Evolutionary conservation across 2,329 filamentous ascomycete genomes (phyloP).

Genomic region (Pseudogymnoascus sp.): DNA sequence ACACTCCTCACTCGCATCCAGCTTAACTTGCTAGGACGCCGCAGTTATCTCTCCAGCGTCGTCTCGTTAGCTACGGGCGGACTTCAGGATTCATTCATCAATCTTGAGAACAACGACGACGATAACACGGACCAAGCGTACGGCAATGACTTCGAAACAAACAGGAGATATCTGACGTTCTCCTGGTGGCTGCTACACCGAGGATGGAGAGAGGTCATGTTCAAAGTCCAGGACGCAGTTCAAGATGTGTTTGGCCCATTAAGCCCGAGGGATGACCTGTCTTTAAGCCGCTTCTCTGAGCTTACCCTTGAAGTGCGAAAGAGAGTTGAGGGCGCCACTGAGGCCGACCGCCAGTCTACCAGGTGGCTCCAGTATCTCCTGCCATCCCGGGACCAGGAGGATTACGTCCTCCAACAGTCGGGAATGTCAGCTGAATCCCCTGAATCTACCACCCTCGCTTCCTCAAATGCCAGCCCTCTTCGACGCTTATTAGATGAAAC

Average conservation of each 20-base stretch:
- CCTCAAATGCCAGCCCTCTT: constrained; percentile 48
- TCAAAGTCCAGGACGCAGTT: constrained; percentile 77
- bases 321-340: constrained; percentile 71
- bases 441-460: constrained; percentile 32
- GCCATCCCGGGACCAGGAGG: constrained; percentile 71
- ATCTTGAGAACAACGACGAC: constrained; percentile 87
- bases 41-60: constrained; percentile 93
- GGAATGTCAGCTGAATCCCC: constrained; percentile 60
- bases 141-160: constrained; percentile 92
- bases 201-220: constrained; percentile 78
- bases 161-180: constrained; percentile 89
- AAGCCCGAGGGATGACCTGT: constrained; percentile 83
- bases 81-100: constrained; percentile 59
- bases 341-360: constrained; percentile 51
- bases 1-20: constrained; percentile 91
- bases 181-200: constrained; percentile 96
- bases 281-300: constrained; percentile 71
- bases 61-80: constrained; percentile 79
- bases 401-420: constrained; percentile 77
- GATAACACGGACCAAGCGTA: constrained; percentile 75
- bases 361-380: constrained; percentile 78
- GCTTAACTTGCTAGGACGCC: constrained; percentile 89
- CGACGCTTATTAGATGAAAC: constrained; percentile 90
- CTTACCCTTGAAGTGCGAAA: constrained; percentile 78
- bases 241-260: constrained; percentile 82